Evolutionary conservation across 1,284 basidiomycete genomes (phyloP).

Genomic region (Coniferiporia sulphurascens): DNA sequence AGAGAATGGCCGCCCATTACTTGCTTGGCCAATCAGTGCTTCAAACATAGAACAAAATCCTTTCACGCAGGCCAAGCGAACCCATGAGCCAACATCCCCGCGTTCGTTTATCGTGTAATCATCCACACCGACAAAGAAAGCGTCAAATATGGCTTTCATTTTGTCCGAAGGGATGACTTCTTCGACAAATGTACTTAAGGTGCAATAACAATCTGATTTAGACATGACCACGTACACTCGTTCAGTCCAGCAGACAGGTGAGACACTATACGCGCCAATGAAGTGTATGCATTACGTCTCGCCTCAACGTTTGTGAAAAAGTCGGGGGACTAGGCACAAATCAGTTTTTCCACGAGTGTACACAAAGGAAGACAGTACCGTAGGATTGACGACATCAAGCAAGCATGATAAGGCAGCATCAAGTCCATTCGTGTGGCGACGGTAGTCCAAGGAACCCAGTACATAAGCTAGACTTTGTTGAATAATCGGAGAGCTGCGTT

Average conservation of each 20-base stretch:
- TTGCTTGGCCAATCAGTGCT: constrained; percentile 25
- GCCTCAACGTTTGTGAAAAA: constrained; percentile 55
- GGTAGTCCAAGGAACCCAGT: constrained; percentile 73
- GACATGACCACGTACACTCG: constrained; percentile 37
- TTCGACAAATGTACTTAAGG: constrained; percentile 24
- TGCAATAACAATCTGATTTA: constrained; percentile 5
- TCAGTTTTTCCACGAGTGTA: constrained; percentile 21
- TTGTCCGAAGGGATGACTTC: constrained; percentile 40
- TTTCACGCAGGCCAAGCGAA: constrained; percentile 72
- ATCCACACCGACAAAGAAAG: constrained; percentile 61
- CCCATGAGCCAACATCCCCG: constrained; percentile 97
- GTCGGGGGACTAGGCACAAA: constrained; percentile 36
- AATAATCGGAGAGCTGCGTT: constrained; percentile 45
- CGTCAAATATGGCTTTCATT: constrained; percentile 43
- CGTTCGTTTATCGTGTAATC: constrained; percentile 94
- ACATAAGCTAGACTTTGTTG: constrained; percentile 77
- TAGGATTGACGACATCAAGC: constrained; percentile 49
- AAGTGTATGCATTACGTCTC: constrained; percentile 64
- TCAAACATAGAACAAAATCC: constrained; percentile 38
- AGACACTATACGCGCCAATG: constrained; percentile 55
- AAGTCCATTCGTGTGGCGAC: constrained; percentile 47
- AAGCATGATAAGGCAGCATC: constrained; percentile 52
- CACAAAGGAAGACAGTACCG: constrained; percentile 37
- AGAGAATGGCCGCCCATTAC: constrained; percentile 42
- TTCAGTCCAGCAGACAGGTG: constrained; percentile 41